These are phyloP conservation scores for Candida frijolesensis DNA, from an alignment of 1,139 yeast species.

Conservation along the genomic window DNA sequence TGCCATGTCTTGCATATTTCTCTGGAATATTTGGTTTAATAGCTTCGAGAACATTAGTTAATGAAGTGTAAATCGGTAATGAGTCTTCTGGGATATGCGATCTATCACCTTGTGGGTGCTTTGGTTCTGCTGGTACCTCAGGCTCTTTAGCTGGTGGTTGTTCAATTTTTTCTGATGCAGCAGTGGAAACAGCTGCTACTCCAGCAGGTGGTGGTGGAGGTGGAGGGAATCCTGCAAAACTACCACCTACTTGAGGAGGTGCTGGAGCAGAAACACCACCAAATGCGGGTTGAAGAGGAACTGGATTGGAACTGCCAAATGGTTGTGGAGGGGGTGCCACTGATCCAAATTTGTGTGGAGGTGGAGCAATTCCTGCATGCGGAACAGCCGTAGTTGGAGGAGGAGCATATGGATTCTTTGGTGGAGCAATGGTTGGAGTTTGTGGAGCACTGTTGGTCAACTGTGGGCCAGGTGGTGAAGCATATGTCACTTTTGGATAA, in stretches of 20 bases:
- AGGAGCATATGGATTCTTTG: constrained; percentile 47
- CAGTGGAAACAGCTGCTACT: constrained; percentile 9
- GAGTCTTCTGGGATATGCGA: constrained; percentile 64
- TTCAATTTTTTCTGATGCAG: not conserved
- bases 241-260: constrained; percentile 11
- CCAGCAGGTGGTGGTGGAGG: constrained; percentile 18
- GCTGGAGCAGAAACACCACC: constrained; percentile 24
- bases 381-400: constrained; percentile 23
- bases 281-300: constrained; percentile 14
- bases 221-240: constrained; percentile 1
- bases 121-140: constrained; percentile 24
- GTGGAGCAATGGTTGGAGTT: constrained; percentile 23
- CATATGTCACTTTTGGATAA: constrained; percentile 21
- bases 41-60: constrained; percentile 56
- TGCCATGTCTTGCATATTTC: constrained; percentile 69
- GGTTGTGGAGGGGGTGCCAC: constrained; percentile 20
- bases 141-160: constrained; percentile 23
- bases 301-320: constrained; percentile 11
- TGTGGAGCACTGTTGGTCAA: constrained; percentile 16
- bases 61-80: constrained; percentile 57
- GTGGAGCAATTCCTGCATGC: constrained; percentile 18
- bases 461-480: constrained; percentile 20
- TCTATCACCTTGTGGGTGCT: constrained; percentile 71
- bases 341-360: constrained; percentile 19
- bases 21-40: constrained; percentile 79